Evolutionary conservation across 805 yeast genomes (phyloP), one percentile per base, ranked within the genome.

Genomic region (Jamesozyma spencerorum): DNA sequence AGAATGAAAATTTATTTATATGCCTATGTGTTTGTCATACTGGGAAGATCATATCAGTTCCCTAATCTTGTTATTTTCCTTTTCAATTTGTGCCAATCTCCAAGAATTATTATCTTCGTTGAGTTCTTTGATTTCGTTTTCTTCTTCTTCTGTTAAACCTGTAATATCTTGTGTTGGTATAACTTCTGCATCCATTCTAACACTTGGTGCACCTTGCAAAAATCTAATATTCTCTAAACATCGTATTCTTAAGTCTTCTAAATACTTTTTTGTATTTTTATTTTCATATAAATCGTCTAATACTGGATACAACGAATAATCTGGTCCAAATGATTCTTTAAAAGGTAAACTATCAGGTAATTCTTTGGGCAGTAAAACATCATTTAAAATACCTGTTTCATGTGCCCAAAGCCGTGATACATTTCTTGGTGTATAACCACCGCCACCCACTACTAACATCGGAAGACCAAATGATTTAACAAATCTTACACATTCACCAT

Each of bases 381-480:
- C 81, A 49, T 92, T 81, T 57, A 90, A 71, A 20, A 92, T 71
- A 28, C 96, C 90, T 0, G 96, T 80, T 63, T 92, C 98, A 56
- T 72, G 88, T 2, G 95, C 77, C 97, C 98, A 90, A 11, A 94
- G 75, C 50, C 98, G 71, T 4, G 97, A 86, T 37, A 92, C 98
- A 59, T 92, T 92, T 60, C 97, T 75, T 74, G 94, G 94, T 2
- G 98, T 92, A 65, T 92, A 92, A 17, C 98, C 98, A 51, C 98
- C 98, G 37, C 98, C 98, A 31, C 98, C 98, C 17, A 92, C 71
- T 24, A 92, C 94, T 80, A 92, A 75, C 73, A 85, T 66, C 8
- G 98, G 97, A 14, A 92, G 72, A 36, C 85, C 84, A 57, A 90
- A 85, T 7, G 84, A 73, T 59, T 83, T 84, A 38, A 88, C 86